Base-by-base conservation (phyloP, 202 grass and related monocot species). In the Setaria italica region DNA sequence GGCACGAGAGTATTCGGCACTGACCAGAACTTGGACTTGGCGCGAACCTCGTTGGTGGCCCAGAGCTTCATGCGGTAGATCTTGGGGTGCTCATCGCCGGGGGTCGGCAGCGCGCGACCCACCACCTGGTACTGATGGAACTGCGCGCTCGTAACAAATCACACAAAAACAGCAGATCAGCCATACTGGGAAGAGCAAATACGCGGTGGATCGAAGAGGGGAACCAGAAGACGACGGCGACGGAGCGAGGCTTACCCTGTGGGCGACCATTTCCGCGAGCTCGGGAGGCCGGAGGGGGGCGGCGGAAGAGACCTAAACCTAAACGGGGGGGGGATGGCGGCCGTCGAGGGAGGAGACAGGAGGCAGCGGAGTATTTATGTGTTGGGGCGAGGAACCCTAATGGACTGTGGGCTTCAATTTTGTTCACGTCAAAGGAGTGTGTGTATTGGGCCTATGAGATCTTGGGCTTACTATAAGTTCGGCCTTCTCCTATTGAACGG, bases 31-130 rank as follows among this genome's bases (percentile, higher is more conserved):
- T 95, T 97, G 67, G 79, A 87, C 76, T 97, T 97, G 80, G 95
- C 92, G 76, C 92, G 92, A 9, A 97, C 95, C 77, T 97, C 95
- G 13, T 97, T 95, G 55, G 95, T 97, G 2, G 95, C 90, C 95
- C 95, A 97, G 49, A 97, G 90, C 90, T 97, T 97, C 95, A 97
- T 97, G 70, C 95, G 89, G 77, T 95, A 98, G 80, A 98, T 95
- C 84, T 95, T 98, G 20, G 85, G 89, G 60, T 97, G 90, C 79
- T 93, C 95, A 81, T 97, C 87, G 63, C 71, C 62, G 54, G 89
- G 65, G 1, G 92, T 84, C 15, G 92, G 92, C 11, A 94, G 89
- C 53, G 89, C 92, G 72, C 92, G 87, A 25, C 86, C 90, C 62
- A 91, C 90, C 74, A 91, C 90, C 86, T 91, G 90, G 77, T 91